Evolutionary conservation across 2,329 filamentous ascomycete species (phyloP).

Genomic region (Purpureocillium lavendulum): DNA sequence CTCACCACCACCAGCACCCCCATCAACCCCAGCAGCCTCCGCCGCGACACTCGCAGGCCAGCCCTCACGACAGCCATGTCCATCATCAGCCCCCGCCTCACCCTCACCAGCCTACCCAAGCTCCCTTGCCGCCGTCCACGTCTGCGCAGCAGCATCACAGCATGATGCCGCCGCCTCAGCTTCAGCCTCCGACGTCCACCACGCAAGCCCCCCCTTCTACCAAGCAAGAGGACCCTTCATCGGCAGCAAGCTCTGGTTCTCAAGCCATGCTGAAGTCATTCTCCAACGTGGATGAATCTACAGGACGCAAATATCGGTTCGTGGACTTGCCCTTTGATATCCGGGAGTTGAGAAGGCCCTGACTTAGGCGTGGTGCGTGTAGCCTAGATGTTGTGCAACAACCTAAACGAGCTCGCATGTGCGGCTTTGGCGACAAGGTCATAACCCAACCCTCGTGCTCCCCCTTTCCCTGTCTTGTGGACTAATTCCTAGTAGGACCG

Average conservation of each 20-base stretch:
- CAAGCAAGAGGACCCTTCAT: conserved; percentile 14
- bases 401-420: conserved; percentile 90
- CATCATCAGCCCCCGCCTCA: conserved; percentile 7
- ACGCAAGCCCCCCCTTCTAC: conserved; percentile 5
- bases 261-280: conserved; percentile 16
- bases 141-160: conserved; percentile 6
- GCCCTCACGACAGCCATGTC: conserved; percentile 7
- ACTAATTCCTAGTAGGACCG: conserved; percentile 56
- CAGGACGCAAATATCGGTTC: conserved; percentile 27
- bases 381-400: conserved; percentile 81
- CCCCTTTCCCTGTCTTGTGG: neutral
- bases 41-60: conserved; percentile 10
- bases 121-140: conserved; percentile 3
- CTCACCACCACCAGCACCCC: conserved; percentile 1
- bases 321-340: neutral
- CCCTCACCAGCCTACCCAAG: conserved; percentile 12
- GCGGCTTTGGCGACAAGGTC: conserved; percentile 97
- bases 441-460: too few species aligned
- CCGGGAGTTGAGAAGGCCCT: conserved; percentile 39
- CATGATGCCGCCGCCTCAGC: conserved; percentile 7
- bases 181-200: conserved; percentile 6
- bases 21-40: conserved; percentile 3
- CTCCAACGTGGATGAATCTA: conserved; percentile 24
- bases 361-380: neutral
- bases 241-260: conserved; percentile 9